phyloP scores from a whole-genome alignment of 2,329 filamentous ascomycete genomes.

The Aureobasidium namibiae region DNA sequence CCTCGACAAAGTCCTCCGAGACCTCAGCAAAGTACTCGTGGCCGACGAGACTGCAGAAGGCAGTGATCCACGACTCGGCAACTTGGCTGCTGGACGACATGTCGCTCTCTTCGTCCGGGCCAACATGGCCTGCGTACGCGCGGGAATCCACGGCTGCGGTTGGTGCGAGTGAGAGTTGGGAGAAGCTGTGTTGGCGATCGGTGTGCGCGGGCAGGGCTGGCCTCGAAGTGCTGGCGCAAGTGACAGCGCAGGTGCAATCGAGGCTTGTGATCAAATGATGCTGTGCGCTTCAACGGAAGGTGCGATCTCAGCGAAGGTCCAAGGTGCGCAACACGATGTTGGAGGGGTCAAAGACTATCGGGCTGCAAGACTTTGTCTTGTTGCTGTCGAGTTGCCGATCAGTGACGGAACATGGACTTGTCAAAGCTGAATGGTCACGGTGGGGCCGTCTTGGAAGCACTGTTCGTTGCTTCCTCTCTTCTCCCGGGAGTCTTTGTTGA shows the following conservation, averaged over 20 bases:
- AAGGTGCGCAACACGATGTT: not conserved
- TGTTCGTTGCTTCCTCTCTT: not conserved
- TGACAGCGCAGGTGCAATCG: not conserved
- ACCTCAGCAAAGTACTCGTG: constrained; percentile 99
- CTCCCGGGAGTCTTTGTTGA: not conserved
- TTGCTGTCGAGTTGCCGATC: not conserved
- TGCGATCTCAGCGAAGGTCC: too few species aligned
- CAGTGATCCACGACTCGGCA: constrained; percentile 92
- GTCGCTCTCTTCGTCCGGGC: constrained; percentile 16
- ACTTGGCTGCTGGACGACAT: constrained; percentile 52
- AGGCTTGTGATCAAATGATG: not conserved
- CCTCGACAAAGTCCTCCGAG: constrained; percentile 97
- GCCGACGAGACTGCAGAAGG: constrained; percentile 88
- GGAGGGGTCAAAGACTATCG: not conserved
- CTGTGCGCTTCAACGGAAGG: not conserved
- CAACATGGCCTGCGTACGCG: constrained; percentile 7
- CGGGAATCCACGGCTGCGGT: constrained; percentile 8
- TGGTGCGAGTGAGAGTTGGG: not conserved
- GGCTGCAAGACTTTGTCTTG: not conserved
- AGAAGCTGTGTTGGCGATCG: not conserved
- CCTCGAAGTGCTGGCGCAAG: not conserved
- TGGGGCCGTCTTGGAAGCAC: not conserved
- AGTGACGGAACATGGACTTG: not conserved
- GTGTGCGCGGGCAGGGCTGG: not conserved
- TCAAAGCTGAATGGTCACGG: not conserved